Evolutionary conservation across 768 basidiomycete genomes (phyloP), one percentile per base, ranked within the genome.

Genomic region (Tylopilus sp.): DNA sequence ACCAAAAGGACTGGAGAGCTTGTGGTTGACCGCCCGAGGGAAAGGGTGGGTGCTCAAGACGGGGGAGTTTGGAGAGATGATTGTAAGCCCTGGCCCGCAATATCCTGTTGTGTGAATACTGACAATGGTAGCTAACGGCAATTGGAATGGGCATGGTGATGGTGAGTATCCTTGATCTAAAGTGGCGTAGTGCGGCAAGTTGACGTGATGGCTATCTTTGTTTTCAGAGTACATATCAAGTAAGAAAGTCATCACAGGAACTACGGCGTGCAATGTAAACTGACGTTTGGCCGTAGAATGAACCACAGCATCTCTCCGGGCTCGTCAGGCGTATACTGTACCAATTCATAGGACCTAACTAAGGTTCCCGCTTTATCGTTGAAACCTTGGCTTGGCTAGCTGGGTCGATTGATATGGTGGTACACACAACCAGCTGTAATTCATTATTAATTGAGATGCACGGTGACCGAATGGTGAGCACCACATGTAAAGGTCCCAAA

Each of bases 111-210:
- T 53, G 45, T 39, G 42, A 30, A 39, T 54, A 15, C 48, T 65
- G 31, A 63, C 40, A 23, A 22, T 12, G 2, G 4, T 40, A 80
- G 78, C 66, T 88, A 41, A 82, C 83, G 8, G 83, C n/a, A n/a
- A 74, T 87, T 50, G 92, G 86, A 11, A 91, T 94, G 87, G 86
- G 84, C 6, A 90, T 97, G 91, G 88, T 95, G 35, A 88, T 93
- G 90, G 86, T 83, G 55, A 50, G 82, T 70, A 21, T 41, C 52
- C 35, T 49, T 47, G 25, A 11, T 42, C 26, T 3, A 9, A 47
- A 41, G 28, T 31, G 22, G 17, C 10, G 3, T 13, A 15, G 12
- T 41, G 48, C 21, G 23, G 23, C 18, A 31, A 41, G 20, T 58
- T 62, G 43, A 62, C 44, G 26, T 55, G 28, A 47, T 41, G 26